A percentile compares a stretch with the other conserved stretches of the same genome.
These are phyloP conservation scores for Colletotrichum lupini DNA, from an alignment of 2,329 filamentous ascomycete species.

Conservation along the genomic window DNA sequence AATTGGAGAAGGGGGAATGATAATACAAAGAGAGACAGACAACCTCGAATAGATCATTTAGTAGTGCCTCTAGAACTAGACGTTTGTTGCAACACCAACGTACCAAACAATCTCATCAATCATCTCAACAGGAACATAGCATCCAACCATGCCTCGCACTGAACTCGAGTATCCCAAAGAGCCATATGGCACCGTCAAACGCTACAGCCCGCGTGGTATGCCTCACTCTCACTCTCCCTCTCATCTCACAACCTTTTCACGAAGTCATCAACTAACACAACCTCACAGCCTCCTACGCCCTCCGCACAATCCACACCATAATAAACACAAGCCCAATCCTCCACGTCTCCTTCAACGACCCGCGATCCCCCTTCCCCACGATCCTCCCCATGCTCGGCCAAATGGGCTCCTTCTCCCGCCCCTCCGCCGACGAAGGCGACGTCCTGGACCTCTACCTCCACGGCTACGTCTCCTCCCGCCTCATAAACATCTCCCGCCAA, in stretches of 20 bases:
- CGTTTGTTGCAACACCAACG: no score
- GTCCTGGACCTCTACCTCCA: constrained; percentile 84
- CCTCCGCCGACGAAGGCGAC: constrained; percentile 69
- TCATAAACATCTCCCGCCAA: constrained; percentile 71
- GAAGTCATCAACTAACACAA: constrained; percentile 16
- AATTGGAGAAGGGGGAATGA: not conserved
- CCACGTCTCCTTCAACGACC: constrained; percentile 80
- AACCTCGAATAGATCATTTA: not conserved
- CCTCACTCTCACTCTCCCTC: not conserved
- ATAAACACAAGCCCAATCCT: constrained; percentile 80
- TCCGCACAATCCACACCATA: constrained; percentile 78
- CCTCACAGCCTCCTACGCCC: constrained; percentile 73
- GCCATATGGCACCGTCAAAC: constrained; percentile 73
- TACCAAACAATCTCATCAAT: not conserved
- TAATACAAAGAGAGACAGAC: not conserved
- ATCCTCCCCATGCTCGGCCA: constrained; percentile 88
- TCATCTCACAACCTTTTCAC: no score
- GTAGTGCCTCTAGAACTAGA: not conserved
- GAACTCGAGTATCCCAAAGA: constrained; percentile 72
- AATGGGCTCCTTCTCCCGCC: constrained; percentile 77
- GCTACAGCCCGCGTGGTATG: constrained; percentile 72
- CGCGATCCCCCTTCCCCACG: constrained; percentile 76
- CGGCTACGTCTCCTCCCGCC: constrained; percentile 82
- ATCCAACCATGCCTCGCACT: constrained; percentile 50
- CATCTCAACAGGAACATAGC: not conserved